Conservation (phyloP, 768 basidiomycete genomes). For the Strobilomyces confusus region DNA sequence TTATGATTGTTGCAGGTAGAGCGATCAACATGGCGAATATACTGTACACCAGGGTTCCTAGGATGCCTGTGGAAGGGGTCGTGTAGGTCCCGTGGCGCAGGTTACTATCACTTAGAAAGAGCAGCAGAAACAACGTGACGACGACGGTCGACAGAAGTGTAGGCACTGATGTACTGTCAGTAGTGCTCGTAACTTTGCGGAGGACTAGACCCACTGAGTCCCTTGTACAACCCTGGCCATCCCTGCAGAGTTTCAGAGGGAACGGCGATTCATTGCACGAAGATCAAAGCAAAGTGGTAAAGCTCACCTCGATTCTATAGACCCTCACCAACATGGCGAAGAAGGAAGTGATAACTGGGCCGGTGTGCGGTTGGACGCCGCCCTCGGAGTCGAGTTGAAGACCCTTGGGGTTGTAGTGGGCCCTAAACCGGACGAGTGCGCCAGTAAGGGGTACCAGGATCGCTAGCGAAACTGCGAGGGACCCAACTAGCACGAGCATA, state of each 20-base stretch:
- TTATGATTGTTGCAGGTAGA: constrained; percentile 67
- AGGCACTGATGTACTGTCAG: constrained; percentile 44
- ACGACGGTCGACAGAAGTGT: constrained; percentile 45
- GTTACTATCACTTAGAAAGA: constrained; percentile 54
- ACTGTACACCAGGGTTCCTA: constrained; percentile 64
- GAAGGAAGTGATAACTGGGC: constrained; percentile 73
- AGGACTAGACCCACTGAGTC: constrained; percentile 46
- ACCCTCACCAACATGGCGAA: constrained; percentile 72
- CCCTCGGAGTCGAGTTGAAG: constrained; percentile 78
- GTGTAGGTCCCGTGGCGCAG: constrained; percentile 64
- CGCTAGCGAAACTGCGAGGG: constrained; percentile 50
- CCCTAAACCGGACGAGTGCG: constrained; percentile 70
- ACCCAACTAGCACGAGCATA: constrained; percentile 39
- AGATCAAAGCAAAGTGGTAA: not conserved
- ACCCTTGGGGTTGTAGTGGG: constrained; percentile 83
- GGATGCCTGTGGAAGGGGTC: constrained; percentile 54
- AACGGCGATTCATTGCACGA: not conserved
- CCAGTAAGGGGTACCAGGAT: constrained; percentile 63
- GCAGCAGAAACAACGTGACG: constrained; percentile 53
- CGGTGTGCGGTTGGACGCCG: constrained; percentile 69
- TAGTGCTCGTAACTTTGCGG: constrained; percentile 29
- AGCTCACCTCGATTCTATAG: constrained; percentile 63
- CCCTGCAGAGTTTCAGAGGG: constrained; percentile 47
- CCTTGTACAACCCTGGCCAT: constrained; percentile 75
- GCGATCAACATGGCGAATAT: constrained; percentile 62